Percentiles rank a stretch among this genome's conserved stretches.
These are phyloP conservation scores for Excoecaria cochinchinensis DNA, from an alignment of 345 rosid genomes.

Conservation along the genomic window DNA sequence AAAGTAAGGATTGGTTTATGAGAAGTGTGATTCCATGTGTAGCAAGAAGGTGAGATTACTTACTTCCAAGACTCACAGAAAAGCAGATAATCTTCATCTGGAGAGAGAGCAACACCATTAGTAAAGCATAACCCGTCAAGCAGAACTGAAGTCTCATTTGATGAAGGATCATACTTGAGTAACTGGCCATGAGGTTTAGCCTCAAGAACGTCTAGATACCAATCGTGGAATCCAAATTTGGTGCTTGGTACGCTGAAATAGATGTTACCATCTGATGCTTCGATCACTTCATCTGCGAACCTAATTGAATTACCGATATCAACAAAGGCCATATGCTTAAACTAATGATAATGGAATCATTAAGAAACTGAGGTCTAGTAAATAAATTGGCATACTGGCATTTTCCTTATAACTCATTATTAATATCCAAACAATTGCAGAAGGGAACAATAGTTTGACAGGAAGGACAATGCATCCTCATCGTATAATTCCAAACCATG, in stretches of 20 bases:
- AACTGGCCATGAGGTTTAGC: conserved; percentile 56
- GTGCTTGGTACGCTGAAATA: conserved; percentile 55
- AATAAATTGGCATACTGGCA: too few species aligned
- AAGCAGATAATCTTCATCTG: conserved; percentile 40
- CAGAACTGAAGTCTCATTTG: conserved; percentile 32
- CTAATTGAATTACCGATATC: conserved; percentile 16
- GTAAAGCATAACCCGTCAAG: conserved; percentile 39
- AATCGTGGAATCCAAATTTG: conserved; percentile 37
- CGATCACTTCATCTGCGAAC: conserved; percentile 58
- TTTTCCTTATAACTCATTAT: too few species aligned
- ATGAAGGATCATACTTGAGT: conserved; percentile 48
- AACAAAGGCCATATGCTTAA: too few species aligned
- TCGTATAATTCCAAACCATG: too few species aligned
- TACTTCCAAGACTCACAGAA: conserved; percentile 54
- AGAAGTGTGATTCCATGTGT: too few species aligned
- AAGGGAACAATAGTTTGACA: too few species aligned
- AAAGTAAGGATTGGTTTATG: too few species aligned
- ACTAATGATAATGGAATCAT: too few species aligned
- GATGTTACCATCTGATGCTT: conserved; percentile 47
- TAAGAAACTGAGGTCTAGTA: too few species aligned
- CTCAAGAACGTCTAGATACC: conserved; percentile 48
- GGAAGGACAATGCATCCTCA: too few species aligned
- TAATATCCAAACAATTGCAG: too few species aligned
- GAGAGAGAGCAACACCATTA: conserved; percentile 54
- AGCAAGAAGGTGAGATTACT: background rate